Percentiles rank a stretch among this genome's conserved stretches.
Evolutionary conservation across 352 stramenopile species (phyloP).

Genomic region (Thraustochytrium striatum): DNA sequence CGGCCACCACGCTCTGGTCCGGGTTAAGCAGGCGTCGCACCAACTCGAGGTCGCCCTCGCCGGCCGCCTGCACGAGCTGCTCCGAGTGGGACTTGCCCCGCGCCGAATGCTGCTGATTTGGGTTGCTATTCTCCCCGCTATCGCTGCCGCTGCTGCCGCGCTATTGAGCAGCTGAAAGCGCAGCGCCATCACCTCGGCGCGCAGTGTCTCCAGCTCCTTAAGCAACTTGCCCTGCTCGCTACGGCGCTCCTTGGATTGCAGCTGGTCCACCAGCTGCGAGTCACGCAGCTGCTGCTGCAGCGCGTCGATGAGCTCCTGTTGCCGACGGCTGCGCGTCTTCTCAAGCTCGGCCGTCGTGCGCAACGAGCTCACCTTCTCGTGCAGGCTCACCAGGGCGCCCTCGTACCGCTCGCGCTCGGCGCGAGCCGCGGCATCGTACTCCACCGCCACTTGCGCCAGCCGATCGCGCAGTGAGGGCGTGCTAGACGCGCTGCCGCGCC

Average conservation of each 20-base stretch:
- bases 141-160: background rate
- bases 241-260: conserved; percentile 38
- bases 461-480: too few relatives aligned
- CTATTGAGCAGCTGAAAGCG: conserved; percentile 45
- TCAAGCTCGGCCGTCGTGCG: conserved; percentile 18
- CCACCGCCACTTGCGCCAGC: conserved; percentile 9
- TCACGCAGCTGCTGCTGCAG: conserved; percentile 41
- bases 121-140: background rate
- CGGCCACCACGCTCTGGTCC: conserved; percentile 12
- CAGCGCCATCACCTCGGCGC: conserved; percentile 44
- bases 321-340: conserved; percentile 7
- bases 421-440: background rate
- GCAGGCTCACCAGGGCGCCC: conserved; percentile 16
- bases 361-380: conserved; percentile 25
- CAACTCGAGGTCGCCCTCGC: conserved; percentile 18
- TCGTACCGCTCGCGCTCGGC: conserved; percentile 32
- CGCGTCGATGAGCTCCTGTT: conserved; percentile 30
- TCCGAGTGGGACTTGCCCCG: background rate
- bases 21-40: conserved; percentile 16
- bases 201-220: conserved; percentile 40
- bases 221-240: conserved; percentile 31
- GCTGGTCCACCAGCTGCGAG: conserved; percentile 38
- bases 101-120: background rate
- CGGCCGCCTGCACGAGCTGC: conserved; percentile 1
- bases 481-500: too few relatives aligned